These are phyloP conservation scores for Candida labiduridarum DNA, from an alignment of 1,139 yeast species.

Conservation along the genomic window DNA sequence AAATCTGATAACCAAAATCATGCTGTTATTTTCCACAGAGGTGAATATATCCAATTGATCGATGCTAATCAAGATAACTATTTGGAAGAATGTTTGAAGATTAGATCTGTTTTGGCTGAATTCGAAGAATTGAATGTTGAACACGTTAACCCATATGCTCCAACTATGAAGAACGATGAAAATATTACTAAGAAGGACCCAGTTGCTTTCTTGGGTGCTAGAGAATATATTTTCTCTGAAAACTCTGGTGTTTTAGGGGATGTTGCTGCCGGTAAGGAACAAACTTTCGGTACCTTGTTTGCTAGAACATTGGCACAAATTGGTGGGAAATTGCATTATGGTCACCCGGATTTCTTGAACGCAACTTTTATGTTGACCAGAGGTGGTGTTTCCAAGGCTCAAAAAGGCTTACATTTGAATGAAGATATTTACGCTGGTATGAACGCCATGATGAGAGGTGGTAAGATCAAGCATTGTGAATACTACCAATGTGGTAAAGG, in stretches of 20 bases:
- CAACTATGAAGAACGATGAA: conserved; percentile 23
- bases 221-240: conserved; percentile 60
- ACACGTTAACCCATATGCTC: conserved; percentile 36
- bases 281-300: conserved; percentile 58
- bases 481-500: conserved; percentile 62
- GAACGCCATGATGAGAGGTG: conserved; percentile 54
- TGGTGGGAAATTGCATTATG: conserved; percentile 59
- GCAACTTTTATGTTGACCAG: conserved; percentile 54
- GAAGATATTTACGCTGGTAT: conserved; percentile 63
- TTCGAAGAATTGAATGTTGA: conserved; percentile 57
- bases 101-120: conserved; percentile 52
- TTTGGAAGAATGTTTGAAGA: conserved; percentile 56
- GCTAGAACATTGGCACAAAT: conserved; percentile 58
- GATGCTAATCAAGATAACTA: conserved; percentile 63
- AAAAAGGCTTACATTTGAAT: conserved; percentile 55
- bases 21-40: conserved; percentile 51
- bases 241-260: conserved; percentile 57
- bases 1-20: conserved; percentile 60
- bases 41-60: conserved; percentile 55
- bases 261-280: conserved; percentile 61
- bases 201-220: conserved; percentile 56
- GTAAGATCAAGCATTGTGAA: conserved; percentile 58
- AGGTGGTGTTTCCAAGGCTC: conserved; percentile 60
- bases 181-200: conserved; percentile 30
- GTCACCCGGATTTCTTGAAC: conserved; percentile 58